Conservation (phyloP, 108 stramenopile genomes). For the Nitzschia inconspicua region DNA sequence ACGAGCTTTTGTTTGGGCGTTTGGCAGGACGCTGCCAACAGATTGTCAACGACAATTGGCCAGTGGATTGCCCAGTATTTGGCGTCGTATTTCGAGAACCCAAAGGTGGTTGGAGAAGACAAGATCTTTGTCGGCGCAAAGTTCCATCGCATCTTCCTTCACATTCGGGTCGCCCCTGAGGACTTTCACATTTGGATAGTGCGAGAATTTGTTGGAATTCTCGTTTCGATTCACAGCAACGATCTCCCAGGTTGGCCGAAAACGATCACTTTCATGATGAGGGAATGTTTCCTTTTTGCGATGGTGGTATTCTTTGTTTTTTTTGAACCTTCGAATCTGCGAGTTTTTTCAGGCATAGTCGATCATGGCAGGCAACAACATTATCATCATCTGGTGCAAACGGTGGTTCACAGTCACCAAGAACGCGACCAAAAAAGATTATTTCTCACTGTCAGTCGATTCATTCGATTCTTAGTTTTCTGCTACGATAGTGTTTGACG, state of each 20-base stretch:
- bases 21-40: slow-evolving; percentile 12
- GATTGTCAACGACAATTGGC: slow-evolving; percentile 33
- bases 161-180: slow-evolving; percentile 22
- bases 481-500: too few species aligned
- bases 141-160: neutral
- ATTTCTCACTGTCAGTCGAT: too few species aligned
- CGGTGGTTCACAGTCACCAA: too few species aligned
- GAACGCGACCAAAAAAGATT: too few species aligned
- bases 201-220: neutral
- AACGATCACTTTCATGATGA: too few species aligned
- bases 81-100: slow-evolving; percentile 27
- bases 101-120: slow-evolving; percentile 27
- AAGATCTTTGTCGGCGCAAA: slow-evolving; percentile 11
- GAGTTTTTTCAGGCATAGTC: too few species aligned
- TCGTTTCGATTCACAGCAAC: slow-evolving; percentile 16
- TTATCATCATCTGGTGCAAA: too few species aligned
- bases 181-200: slow-evolving; percentile 13
- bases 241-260: slow-evolving; percentile 30
- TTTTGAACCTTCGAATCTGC: too few species aligned
- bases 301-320: too few species aligned
- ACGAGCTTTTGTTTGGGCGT: slow-evolving; percentile 20
- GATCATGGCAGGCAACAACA: too few species aligned
- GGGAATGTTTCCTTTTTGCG: too few species aligned
- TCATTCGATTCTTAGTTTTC: too few species aligned
- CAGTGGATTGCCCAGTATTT: slow-evolving; percentile 32